Evolutionary conservation across 352 stramenopile species (phyloP).

Genomic region (Phytophthora pseudosyringae): DNA sequence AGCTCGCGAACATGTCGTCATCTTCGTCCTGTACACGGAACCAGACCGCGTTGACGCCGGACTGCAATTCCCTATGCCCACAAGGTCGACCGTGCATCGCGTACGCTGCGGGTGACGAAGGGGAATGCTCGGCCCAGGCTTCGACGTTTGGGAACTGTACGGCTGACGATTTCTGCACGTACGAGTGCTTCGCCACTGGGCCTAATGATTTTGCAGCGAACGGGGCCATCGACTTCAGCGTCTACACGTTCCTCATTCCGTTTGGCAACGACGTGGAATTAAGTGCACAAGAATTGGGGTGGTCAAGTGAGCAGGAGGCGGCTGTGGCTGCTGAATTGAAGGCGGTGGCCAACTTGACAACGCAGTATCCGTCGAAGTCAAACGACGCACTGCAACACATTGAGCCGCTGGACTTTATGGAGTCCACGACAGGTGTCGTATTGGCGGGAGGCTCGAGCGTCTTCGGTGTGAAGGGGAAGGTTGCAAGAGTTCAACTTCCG

Average conservation of each 20-base stretch:
- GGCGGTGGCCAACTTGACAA: slow-evolving; percentile 22
- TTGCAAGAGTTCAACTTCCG: slow-evolving; percentile 44
- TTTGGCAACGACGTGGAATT: slow-evolving; percentile 39
- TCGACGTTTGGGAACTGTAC: slow-evolving; percentile 46
- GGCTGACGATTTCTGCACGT: slow-evolving; percentile 48
- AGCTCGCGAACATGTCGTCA: slow-evolving; percentile 5
- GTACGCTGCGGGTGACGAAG: slow-evolving; percentile 37
- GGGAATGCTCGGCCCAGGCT: slow-evolving; percentile 11
- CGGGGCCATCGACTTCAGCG: slow-evolving; percentile 59
- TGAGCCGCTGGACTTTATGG: slow-evolving; percentile 45
- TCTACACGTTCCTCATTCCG: slow-evolving; percentile 66
- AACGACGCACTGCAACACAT: slow-evolving; percentile 48
- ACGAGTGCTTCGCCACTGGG: slow-evolving; percentile 65
- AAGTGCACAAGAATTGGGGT: slow-evolving; percentile 20
- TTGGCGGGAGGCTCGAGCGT: slow-evolving; percentile 62
- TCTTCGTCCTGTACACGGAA: slow-evolving; percentile 38
- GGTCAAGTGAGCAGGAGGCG: slow-evolving; percentile 21
- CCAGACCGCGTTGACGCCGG: slow-evolving; percentile 53
- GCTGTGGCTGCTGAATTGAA: slow-evolving; percentile 7
- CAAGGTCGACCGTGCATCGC: slow-evolving; percentile 62
- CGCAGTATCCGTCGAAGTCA: slow-evolving; percentile 41
- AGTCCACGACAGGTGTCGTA: slow-evolving; percentile 37
- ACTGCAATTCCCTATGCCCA: slow-evolving; percentile 51
- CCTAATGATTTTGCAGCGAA: slow-evolving; percentile 52
- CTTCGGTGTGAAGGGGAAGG: slow-evolving; percentile 51